Percentiles rank a stretch among this genome's conserved stretches.
phyloP scores from a whole-genome alignment of 768 basidiomycete species.

The Lepiota venenata region DNA sequence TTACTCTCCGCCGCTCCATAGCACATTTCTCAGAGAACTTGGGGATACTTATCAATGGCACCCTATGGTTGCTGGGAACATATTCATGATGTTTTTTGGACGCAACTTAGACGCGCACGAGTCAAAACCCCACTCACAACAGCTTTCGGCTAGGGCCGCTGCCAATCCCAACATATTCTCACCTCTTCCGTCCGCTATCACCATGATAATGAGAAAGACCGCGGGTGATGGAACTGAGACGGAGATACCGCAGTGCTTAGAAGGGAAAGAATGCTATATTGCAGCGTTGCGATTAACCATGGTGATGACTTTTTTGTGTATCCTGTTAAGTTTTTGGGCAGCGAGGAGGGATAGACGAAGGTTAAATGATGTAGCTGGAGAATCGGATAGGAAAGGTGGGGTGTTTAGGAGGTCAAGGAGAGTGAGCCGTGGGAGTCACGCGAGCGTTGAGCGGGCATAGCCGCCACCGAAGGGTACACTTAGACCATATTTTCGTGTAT shows the following conservation, averaged over 20 bases:
- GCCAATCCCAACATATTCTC: not conserved
- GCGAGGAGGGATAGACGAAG: conserved; percentile 44
- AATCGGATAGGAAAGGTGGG: not conserved
- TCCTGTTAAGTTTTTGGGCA: conserved; percentile 48
- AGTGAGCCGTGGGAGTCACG: not conserved
- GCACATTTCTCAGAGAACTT: conserved; percentile 75
- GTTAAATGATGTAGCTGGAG: conserved; percentile 12
- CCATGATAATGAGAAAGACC: not conserved
- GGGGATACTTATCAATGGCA: conserved; percentile 76
- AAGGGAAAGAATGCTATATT: conserved; percentile 59
- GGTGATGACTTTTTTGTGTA: conserved; percentile 40
- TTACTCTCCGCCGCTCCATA: conserved; percentile 17
- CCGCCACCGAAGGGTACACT: not conserved
- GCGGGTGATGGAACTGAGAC: not conserved
- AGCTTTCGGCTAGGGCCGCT: not conserved
- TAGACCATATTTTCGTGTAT: not conserved
- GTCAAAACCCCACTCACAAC: conserved; percentile 8
- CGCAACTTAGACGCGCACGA: conserved; percentile 75
- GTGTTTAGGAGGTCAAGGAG: not conserved
- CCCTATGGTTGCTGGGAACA: conserved; percentile 75
- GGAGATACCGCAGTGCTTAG: conserved; percentile 42
- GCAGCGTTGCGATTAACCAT: conserved; percentile 52
- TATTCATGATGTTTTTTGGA: conserved; percentile 85
- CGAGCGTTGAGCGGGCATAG: not conserved
- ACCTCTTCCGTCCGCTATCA: not conserved